Base-by-base conservation (phyloP, 495 filamentous ascomycete genomes). In the Aspergillus sparsus region DNA sequence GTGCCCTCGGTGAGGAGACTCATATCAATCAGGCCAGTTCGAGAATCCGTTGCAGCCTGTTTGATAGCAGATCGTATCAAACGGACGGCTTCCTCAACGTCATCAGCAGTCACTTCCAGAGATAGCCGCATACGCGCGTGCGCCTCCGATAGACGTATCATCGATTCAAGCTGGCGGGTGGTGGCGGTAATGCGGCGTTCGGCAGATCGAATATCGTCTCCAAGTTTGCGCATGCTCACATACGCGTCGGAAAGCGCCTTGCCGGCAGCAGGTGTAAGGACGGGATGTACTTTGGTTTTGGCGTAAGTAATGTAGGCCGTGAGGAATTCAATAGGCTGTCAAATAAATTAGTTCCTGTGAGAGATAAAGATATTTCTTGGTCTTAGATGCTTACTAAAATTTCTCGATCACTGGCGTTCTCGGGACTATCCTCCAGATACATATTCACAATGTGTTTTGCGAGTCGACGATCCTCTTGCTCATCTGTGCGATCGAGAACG, bases 301-400 rank as follows among this genome's bases (percentile, higher is more conserved):
- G 94, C 94, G 73, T 98, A 98, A 56, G 94, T 97, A 77, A 98
- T 97, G 79, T 97, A 98, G 15, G 88, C 85, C 2, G 94, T 99
- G 6, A 99, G 82, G 76, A 96, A 96, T 64, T 98, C 95, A 62
- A 99, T 83, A 33, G 94, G 91, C 86, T 93, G 63, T 16, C 55
- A 63, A 62, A 16, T 62, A 49, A 54, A 34, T 58, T 47, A 62
- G 55, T 36, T 13, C 49, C n/a, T 31, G 36, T 37, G 27, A 21
- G 34, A 11, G 45, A 46, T 56, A 47, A 9, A 6, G n/a, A 21
- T 52, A 6, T 3, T 36, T 34, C 10, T 51, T 18, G 37, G 2
- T 34, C 36, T 32, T 54, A 36, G 50, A 80, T n/a, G n/a, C 90
- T 81, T 83, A 94, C 90, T 64, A 97, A 70, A 62, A 95, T 86